Conservation (phyloP, 345 rosid genomes). For the Sisymbrium altissimum region DNA sequence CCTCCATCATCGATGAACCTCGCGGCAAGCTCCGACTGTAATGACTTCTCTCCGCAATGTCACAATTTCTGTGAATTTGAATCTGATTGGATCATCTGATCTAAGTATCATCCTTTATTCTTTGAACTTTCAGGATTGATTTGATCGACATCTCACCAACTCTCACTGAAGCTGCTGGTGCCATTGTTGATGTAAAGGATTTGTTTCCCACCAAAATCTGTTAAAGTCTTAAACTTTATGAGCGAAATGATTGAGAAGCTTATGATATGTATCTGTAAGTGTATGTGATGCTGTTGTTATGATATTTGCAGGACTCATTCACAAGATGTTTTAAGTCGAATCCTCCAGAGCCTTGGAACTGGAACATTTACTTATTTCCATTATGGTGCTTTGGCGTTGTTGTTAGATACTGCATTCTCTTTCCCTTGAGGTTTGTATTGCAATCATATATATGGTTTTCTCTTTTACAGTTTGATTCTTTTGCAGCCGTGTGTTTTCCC, state of each 20-base stretch:
- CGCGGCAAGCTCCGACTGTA: constrained; percentile 88
- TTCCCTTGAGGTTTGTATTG: constrained; percentile 68
- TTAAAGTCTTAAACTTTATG: not conserved
- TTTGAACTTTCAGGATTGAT: constrained; percentile 51
- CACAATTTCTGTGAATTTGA: not conserved
- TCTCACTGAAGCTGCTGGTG: constrained; percentile 96
- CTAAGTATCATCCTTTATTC: not conserved
- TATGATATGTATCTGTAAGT: not conserved
- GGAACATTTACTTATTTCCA: constrained; percentile 92
- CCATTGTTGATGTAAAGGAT: constrained; percentile 70
- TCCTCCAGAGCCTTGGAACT: constrained; percentile 95
- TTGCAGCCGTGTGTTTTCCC: not conserved
- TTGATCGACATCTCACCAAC: constrained; percentile 88
- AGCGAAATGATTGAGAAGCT: not conserved
- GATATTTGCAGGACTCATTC: constrained; percentile 62
- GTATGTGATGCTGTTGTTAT: not conserved
- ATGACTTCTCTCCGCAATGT: not conserved
- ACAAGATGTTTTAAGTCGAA: constrained; percentile 95
- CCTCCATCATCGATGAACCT: constrained; percentile 83
- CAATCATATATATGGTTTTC: not conserved
- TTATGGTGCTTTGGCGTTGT: constrained; percentile 88
- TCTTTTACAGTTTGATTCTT: not conserved
- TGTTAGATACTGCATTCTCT: constrained; percentile 73
- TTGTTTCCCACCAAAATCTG: not conserved
- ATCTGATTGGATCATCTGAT: constrained; percentile 1